Evolutionary conservation across 441 rosid species (phyloP), one percentile per base, ranked within the genome.

Genomic region (Pelargonium australe): DNA sequence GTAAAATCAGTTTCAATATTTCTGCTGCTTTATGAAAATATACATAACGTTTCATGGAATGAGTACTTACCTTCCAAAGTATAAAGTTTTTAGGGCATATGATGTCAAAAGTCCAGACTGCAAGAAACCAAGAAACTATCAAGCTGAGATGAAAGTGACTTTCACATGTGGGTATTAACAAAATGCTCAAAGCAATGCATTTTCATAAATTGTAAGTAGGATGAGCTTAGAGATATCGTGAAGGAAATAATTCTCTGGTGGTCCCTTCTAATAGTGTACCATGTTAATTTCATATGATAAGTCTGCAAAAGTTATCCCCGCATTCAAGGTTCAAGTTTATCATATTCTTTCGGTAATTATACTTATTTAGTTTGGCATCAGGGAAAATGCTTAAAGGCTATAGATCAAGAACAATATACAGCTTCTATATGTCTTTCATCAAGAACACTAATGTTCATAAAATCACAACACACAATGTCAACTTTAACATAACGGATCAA

Each of bases 91-190:
- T 20, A 91, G 97, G 43, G 77, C 68, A 66, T 67, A 76, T 17
- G 96, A 83, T 0, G 96, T 89, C 82, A 89, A 2, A 70, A 93
- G 90, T 25, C 97, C 97, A 67, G 80, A 80, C 97, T 93, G 82
- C 75, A 44, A 74, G 66, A 55, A 64, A 66, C 62, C 19, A 51
- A 57, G 7, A 63, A 51, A 58, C 31, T 14, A 23, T 62, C 49
- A 58, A 57, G 61, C 23, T 19, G 58, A 66, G 53, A 45, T 11
- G 20, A 12, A n/a, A 5, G 19, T 53, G 19, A 53, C 20, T 53
- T 43, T 7, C 11, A 43, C 37, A 31, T 31, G 37, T 28, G 37
- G 37, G 37, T 31, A 31, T 3, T 8, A 10, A 7, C 9, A 43
- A 43, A 41, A 43, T 7, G 47, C 47, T 8, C 47, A 43, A 43